Evolutionary conservation across 169 alveolate species (phyloP).

Genomic region (Eimeria acervulina): DNA sequence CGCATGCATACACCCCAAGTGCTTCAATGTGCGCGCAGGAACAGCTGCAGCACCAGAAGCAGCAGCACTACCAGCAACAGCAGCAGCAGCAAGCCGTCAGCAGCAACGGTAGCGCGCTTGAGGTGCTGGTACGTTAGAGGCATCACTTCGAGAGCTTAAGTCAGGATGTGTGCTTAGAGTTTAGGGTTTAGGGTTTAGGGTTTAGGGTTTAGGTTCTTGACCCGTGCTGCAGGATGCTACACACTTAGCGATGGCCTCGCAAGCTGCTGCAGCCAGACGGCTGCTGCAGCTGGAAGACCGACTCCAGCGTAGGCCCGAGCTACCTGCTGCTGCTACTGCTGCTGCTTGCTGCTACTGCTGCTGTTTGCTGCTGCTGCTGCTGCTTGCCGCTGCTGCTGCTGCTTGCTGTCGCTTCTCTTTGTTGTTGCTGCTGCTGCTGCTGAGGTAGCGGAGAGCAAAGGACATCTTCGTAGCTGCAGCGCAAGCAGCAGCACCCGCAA

Average conservation of each 20-base stretch:
- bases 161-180: not conserved
- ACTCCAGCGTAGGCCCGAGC: not conserved
- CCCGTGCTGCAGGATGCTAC: slow-evolving; percentile 16
- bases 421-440: not conserved
- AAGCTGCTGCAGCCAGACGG: slow-evolving; percentile 4
- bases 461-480: not conserved
- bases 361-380: not conserved
- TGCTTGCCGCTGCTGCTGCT: not conserved
- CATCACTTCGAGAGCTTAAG: not conserved
- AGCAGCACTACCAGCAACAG: no score
- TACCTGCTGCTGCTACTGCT: slow-evolving; percentile 1
- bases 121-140: slow-evolving; percentile 25
- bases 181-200: slow-evolving; percentile 13
- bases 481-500: not conserved
- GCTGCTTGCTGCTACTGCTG: slow-evolving; percentile 8
- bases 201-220: slow-evolving; percentile 2
- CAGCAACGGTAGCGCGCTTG: not conserved
- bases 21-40: slow-evolving; percentile 8
- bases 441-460: not conserved
- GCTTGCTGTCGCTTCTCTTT: not conserved
- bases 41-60: not conserved
- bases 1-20: not conserved
- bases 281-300: slow-evolving; percentile 1
- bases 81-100: not conserved
- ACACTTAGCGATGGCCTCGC: not conserved